phyloP scores from a whole-genome alignment of 345 rosid species.

The Acer saccharum region DNA sequence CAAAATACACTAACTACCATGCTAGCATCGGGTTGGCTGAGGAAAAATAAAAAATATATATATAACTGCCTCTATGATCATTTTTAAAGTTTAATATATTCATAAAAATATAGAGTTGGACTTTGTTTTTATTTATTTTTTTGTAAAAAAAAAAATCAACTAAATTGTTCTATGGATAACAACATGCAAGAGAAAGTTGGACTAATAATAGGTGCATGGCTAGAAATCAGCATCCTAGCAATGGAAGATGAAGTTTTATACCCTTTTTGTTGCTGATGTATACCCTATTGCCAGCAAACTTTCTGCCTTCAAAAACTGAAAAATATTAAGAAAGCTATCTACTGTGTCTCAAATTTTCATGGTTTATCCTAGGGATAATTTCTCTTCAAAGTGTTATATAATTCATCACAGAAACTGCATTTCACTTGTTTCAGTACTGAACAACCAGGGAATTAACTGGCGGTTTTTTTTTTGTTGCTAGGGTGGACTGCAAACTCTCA shows the following conservation, averaged over 20 bases:
- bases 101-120: neutral
- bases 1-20: neutral
- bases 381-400: slow-evolving; percentile 11
- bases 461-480: slow-evolving; percentile 24
- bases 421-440: slow-evolving; percentile 20
- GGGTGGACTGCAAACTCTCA: slow-evolving; percentile 88
- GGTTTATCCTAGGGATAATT: slow-evolving; percentile 1
- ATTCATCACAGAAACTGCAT: neutral
- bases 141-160: neutral
- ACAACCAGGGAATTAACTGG: slow-evolving; percentile 14
- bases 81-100: neutral
- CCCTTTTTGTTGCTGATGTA: neutral
- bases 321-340: slow-evolving; percentile 6
- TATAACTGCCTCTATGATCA: neutral
- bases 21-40: neutral
- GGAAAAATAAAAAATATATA: neutral
- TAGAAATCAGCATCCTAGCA: slow-evolving; percentile 10
- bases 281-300: neutral
- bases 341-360: neutral
- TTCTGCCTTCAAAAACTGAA: neutral
- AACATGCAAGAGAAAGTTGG: too few relatives aligned
- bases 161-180: too few relatives aligned
- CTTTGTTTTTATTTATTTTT: too few relatives aligned
- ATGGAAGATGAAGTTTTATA: neutral
- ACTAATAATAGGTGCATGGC: neutral